These are phyloP conservation scores for Jaapia argillacea DNA, from an alignment of 768 basidiomycete species.

Conservation along the genomic window DNA sequence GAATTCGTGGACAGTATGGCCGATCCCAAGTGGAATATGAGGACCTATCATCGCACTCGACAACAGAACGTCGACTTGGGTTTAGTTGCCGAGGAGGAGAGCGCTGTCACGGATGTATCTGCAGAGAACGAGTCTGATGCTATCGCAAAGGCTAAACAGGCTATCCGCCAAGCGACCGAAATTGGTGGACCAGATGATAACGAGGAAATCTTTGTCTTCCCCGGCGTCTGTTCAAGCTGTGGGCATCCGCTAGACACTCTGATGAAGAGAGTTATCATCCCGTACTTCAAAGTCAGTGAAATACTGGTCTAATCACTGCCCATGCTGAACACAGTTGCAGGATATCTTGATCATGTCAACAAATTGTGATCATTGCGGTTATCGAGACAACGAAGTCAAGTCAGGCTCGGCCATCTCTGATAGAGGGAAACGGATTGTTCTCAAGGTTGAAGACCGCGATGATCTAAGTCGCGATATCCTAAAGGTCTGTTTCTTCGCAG, in stretches of 20 bases:
- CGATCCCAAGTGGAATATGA: constrained; percentile 89
- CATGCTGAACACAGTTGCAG: constrained; percentile 34
- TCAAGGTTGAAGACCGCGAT: constrained; percentile 87
- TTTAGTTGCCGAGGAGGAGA: constrained; percentile 33
- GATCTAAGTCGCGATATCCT: constrained; percentile 90
- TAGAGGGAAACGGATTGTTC: constrained; percentile 75
- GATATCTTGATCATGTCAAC: constrained; percentile 98
- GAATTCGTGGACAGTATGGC: constrained; percentile 81
- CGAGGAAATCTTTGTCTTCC: constrained; percentile 88
- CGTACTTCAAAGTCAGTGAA: constrained; percentile 85
- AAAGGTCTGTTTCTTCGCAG: constrained; percentile 47
- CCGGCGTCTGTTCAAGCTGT: constrained; percentile 83
- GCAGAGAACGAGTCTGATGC: background rate
- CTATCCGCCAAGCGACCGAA: constrained; percentile 8
- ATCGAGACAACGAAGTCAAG: constrained; percentile 97
- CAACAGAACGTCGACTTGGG: constrained; percentile 81
- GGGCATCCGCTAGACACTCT: constrained; percentile 72
- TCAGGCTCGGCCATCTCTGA: constrained; percentile 84
- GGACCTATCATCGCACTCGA: constrained; percentile 67
- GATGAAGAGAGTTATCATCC: constrained; percentile 96
- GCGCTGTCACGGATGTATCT: background rate
- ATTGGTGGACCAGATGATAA: constrained; percentile 31
- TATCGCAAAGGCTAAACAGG: constrained; percentile 8
- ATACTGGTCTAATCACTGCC: too few species aligned
- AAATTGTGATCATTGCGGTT: constrained; percentile 92